Evolutionary conservation across 805 yeast species (phyloP).

Genomic region (Suhomyces sp.): DNA sequence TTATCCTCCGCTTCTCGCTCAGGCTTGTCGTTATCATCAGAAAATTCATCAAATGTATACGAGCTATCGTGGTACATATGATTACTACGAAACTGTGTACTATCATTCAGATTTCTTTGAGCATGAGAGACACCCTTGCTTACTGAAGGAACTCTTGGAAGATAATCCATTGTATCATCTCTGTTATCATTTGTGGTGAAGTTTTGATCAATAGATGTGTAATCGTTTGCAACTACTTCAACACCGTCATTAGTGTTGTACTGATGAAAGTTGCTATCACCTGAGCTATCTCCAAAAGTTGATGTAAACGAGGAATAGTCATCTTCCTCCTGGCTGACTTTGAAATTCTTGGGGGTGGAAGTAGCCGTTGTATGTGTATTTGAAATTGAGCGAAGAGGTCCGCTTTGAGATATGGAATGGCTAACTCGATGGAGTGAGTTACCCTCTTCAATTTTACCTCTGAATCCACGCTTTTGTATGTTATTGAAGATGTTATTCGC

Average conservation of each 20-base stretch:
- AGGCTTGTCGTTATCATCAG: constrained; percentile 13
- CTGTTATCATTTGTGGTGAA: constrained; percentile 3
- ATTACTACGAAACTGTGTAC: not conserved
- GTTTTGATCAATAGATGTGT: constrained; percentile 14
- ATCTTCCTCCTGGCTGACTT: constrained; percentile 15
- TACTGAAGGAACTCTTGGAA: constrained; percentile 1
- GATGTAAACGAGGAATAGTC: constrained; percentile 34
- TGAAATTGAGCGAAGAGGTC: constrained; percentile 10
- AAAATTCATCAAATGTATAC: constrained; percentile 33
- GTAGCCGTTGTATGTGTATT: constrained; percentile 30
- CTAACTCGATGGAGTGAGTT: not conserved
- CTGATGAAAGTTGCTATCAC: constrained; percentile 12
- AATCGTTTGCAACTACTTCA: constrained; percentile 5
- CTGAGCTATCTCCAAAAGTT: constrained; percentile 21
- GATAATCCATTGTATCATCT: constrained; percentile 13
- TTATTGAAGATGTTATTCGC: constrained; percentile 40
- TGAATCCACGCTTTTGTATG: constrained; percentile 34
- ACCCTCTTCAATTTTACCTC: constrained; percentile 2
- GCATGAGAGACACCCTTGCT: not conserved
- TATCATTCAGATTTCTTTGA: not conserved
- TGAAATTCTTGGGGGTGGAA: constrained; percentile 36
- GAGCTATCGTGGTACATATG: constrained; percentile 16
- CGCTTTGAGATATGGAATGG: not conserved
- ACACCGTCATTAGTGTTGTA: constrained; percentile 8
- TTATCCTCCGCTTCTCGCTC: not conserved